phyloP scores from a whole-genome alignment of 805 yeast genomes.

The Cephaloascus albidus region DNA sequence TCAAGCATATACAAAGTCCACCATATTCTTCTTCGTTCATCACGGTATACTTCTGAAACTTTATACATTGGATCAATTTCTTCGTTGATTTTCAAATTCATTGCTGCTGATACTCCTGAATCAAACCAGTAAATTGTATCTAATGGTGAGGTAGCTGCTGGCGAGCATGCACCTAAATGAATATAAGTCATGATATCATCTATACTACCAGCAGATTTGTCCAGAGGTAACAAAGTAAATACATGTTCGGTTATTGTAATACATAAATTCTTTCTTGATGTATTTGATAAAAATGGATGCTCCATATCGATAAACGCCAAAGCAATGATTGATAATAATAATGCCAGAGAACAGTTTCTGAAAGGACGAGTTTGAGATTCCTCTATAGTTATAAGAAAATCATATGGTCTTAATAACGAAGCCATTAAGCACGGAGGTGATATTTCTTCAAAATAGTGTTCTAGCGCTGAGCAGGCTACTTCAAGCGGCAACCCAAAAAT shows the following conservation, averaged over 20 bases:
- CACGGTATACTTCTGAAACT: conserved; percentile 17
- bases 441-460: not conserved
- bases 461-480: not conserved
- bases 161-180: conserved; percentile 6
- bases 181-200: conserved; percentile 8
- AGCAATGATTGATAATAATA: not conserved
- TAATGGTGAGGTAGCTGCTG: conserved; percentile 3
- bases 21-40: conserved; percentile 29
- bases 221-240: conserved; percentile 2
- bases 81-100: conserved; percentile 6
- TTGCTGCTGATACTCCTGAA: conserved; percentile 6
- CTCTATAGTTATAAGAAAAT: not conserved
- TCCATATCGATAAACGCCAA: not conserved
- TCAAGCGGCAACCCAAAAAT: not conserved
- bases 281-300: not conserved
- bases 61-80: conserved; percentile 1
- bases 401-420: not conserved
- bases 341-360: not conserved
- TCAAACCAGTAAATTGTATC: conserved; percentile 6
- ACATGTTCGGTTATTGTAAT: not conserved
- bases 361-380: not conserved
- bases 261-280: not conserved
- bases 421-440: not conserved
- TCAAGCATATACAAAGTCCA: conserved; percentile 31
- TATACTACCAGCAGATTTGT: conserved; percentile 6